These are phyloP conservation scores for Nakataea oryzae DNA, from an alignment of 2,329 filamentous ascomycete species.

Conservation along the genomic window DNA sequence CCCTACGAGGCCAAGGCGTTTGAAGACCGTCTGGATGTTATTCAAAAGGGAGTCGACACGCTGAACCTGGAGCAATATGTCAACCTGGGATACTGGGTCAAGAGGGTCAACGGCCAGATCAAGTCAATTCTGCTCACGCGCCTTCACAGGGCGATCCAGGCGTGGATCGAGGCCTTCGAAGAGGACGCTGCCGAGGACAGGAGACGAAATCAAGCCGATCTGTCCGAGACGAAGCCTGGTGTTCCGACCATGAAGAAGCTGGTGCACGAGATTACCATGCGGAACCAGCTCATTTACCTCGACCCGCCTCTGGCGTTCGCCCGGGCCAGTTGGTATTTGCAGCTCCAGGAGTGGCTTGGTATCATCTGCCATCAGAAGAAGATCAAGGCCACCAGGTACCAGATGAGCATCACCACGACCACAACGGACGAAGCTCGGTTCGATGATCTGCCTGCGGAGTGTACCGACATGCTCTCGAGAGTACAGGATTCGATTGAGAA, in stretches of 20 bases:
- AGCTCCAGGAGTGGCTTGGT: slow-evolving; percentile 88
- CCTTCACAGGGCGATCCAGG: slow-evolving; percentile 70
- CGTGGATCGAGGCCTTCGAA: slow-evolving; percentile 83
- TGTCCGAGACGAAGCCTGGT: slow-evolving; percentile 30
- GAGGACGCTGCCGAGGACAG: slow-evolving; percentile 43
- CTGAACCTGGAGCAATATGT: slow-evolving; percentile 93
- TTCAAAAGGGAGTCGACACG: slow-evolving; percentile 91
- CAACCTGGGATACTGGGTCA: slow-evolving; percentile 85
- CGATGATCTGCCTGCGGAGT: slow-evolving; percentile 73
- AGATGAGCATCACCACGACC: slow-evolving; percentile 68
- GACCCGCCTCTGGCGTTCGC: slow-evolving; percentile 90
- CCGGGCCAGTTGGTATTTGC: slow-evolving; percentile 84
- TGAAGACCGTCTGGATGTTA: slow-evolving; percentile 66
- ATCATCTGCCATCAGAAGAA: slow-evolving; percentile 86
- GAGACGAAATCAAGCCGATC: slow-evolving; percentile 34
- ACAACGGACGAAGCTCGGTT: slow-evolving; percentile 63
- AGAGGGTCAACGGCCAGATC: slow-evolving; percentile 75
- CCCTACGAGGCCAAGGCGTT: slow-evolving; percentile 74
- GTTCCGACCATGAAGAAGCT: slow-evolving; percentile 60
- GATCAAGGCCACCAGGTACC: slow-evolving; percentile 90
- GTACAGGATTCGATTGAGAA: slow-evolving; percentile 79
- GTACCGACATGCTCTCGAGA: slow-evolving; percentile 65
- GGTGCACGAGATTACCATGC: slow-evolving; percentile 91
- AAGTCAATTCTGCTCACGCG: slow-evolving; percentile 71
- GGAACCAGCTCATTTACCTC: slow-evolving; percentile 93